Conservation (phyloP, 192 early-diverging fungal species). For the Coemansia sp. region DNA sequence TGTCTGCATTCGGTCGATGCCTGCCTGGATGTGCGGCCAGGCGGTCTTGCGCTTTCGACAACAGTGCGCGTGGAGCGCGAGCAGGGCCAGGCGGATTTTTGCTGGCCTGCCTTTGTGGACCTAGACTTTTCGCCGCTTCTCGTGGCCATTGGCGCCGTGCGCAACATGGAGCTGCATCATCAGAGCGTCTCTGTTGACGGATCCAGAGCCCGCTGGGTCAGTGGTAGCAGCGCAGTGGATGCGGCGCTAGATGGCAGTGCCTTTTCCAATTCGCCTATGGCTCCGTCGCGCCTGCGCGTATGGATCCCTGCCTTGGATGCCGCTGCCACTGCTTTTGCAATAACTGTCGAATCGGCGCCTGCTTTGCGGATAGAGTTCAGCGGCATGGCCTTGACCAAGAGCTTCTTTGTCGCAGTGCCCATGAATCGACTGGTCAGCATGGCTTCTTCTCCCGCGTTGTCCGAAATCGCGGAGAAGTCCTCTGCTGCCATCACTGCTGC, state of each 20-base stretch:
- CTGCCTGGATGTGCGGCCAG: background rate
- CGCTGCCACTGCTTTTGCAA: background rate
- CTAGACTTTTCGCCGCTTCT: slow-evolving; percentile 12
- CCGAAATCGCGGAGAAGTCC: too few relatives aligned
- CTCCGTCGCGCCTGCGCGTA: slow-evolving; percentile 9
- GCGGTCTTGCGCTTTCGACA: background rate
- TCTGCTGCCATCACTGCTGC: background rate
- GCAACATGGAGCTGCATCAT: background rate
- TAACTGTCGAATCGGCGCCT: slow-evolving; percentile 12
- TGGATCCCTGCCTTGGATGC: slow-evolving; percentile 5
- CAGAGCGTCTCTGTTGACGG: background rate
- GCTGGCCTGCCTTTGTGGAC: slow-evolving; percentile 8
- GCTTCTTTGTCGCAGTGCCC: slow-evolving; percentile 8
- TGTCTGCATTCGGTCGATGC: background rate
- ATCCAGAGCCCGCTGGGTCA: too few relatives aligned
- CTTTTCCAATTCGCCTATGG: too few relatives aligned
- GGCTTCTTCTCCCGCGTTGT: background rate
- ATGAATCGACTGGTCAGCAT: background rate
- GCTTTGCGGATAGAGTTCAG: background rate
- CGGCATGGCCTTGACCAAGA: slow-evolving; percentile 13
- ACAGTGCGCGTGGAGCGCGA: background rate
- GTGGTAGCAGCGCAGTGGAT: background rate
- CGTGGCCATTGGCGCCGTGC: slow-evolving; percentile 5
- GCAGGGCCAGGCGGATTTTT: background rate
- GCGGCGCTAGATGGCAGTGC: too few relatives aligned